Conservation (phyloP, 2,329 filamentous ascomycete genomes). For the Rhytidhysteron rufulum region DNA sequence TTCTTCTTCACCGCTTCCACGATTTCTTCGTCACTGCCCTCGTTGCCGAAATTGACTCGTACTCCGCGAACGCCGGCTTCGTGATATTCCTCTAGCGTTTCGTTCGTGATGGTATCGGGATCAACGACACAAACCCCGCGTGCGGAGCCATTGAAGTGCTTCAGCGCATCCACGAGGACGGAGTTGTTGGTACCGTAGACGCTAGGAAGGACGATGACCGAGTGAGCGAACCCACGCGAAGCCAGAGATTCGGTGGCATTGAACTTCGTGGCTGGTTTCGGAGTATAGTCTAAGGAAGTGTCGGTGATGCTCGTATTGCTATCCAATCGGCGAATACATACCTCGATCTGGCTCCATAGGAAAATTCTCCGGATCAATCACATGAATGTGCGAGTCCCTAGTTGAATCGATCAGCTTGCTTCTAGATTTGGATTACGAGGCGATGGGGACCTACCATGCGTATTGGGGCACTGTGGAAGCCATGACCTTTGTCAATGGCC, state of each 20-base stretch:
- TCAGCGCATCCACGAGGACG: not conserved
- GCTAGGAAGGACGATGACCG: conserved; percentile 2
- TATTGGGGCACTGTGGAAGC: no score
- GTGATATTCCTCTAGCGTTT: conserved; percentile 1
- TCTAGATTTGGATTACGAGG: no score
- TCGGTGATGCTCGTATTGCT: no score
- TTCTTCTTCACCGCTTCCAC: not conserved
- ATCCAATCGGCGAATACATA: no score
- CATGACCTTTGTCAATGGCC: no score
- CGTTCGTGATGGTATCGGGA: conserved; percentile 1
- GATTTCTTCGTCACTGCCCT: not conserved
- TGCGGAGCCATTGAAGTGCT: no score
- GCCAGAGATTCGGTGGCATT: not conserved
- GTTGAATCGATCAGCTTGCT: no score
- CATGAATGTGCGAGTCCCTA: no score
- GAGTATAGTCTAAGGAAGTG: no score
- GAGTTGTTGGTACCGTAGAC: conserved; percentile 1
- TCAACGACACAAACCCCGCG: not conserved
- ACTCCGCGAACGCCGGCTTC: conserved; percentile 1
- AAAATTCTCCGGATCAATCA: not conserved
- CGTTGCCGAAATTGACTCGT: not conserved
- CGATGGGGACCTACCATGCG: no score
- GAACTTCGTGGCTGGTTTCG: not conserved
- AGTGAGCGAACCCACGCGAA: not conserved
- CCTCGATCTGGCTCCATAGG: not conserved